Evolutionary conservation across 495 filamentous ascomycete genomes (phyloP), one percentile per base, ranked within the genome.

Genomic region (Chaetomidium leptoderma): DNA sequence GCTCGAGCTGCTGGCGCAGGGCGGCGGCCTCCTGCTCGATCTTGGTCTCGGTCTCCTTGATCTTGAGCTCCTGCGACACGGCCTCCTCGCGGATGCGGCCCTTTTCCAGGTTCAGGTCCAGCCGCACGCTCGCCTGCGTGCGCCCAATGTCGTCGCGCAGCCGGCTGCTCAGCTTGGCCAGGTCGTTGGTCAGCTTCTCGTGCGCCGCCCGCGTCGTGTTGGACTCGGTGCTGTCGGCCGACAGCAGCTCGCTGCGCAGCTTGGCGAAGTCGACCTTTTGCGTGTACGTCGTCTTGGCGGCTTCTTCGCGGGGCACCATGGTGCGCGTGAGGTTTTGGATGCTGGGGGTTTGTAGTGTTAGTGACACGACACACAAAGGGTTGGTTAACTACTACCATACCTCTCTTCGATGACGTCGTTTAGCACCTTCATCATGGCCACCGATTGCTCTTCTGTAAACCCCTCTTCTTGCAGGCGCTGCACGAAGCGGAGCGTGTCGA

Each of bases 251-350:
- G 26, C 90, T 92, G 68, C 93, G 90, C 19, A 97, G 84, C 77
- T 97, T 96, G n/a, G 93, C 90, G 65, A 99, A 97, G 75, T 99
- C 93, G 55, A 99, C 95, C 73, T 97, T 97, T 68, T 97, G 95
- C 0, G 91, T 96, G 74, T 99, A 99, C 3, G 90, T 95, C 6
- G 90, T 86, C 58, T 86, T 86, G 59, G 87, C 87, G 40, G 87
- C 84, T 60, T 90, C 95, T 74, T 97, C 95, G 66, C 90, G 89
- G n/a, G 95, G 81, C 3, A 99, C 95, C 95, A 99, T 97, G 11
- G 93, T 97, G 55, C 93, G 87, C 0, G 95, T 97, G 21, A 99
- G 76, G 76, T 99, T 97, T 69, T 97, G 95, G 57, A 99, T 96
- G 62, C 89, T 87, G 32, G 32, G 23, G 19, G 46, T 24, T 11